These are phyloP conservation scores for Mytilinidion resinicola DNA, from an alignment of 495 filamentous ascomycete genomes.

Conservation along the genomic window DNA sequence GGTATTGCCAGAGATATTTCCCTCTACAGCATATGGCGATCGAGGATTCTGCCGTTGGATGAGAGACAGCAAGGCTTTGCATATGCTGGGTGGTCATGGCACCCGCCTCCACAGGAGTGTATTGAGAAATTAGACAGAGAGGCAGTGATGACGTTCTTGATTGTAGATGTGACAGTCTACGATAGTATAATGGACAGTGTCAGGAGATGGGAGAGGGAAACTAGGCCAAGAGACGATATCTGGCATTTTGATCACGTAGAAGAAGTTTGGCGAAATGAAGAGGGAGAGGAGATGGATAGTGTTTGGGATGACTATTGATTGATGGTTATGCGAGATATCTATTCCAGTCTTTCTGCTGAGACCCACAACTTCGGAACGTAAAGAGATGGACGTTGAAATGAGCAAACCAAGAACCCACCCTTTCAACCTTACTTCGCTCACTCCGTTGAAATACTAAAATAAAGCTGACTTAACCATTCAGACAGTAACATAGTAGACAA, in stretches of 20 bases:
- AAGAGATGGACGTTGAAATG: too few species aligned
- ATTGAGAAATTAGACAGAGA: background rate
- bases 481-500: too few species aligned
- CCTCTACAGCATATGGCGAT: background rate
- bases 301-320: too few species aligned
- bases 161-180: background rate
- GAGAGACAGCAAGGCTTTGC: slow-evolving; percentile 15
- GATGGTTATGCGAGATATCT: too few species aligned
- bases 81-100: background rate
- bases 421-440: too few species aligned
- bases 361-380: too few species aligned
- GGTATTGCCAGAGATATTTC: background rate
- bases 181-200: background rate
- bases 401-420: too few species aligned
- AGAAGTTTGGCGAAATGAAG: too few species aligned
- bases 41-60: background rate
- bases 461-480: too few species aligned
- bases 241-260: slow-evolving; percentile 34
- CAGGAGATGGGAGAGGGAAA: slow-evolving; percentile 14
- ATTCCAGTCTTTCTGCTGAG: too few species aligned
- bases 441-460: too few species aligned
- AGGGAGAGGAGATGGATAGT: too few species aligned
- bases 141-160: background rate
- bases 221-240: slow-evolving; percentile 31
- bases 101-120: background rate